A percentile compares a stretch with the other conserved stretches of the same genome.
Conservation (phyloP, 345 rosid species). For the Raphanus sativus region DNA sequence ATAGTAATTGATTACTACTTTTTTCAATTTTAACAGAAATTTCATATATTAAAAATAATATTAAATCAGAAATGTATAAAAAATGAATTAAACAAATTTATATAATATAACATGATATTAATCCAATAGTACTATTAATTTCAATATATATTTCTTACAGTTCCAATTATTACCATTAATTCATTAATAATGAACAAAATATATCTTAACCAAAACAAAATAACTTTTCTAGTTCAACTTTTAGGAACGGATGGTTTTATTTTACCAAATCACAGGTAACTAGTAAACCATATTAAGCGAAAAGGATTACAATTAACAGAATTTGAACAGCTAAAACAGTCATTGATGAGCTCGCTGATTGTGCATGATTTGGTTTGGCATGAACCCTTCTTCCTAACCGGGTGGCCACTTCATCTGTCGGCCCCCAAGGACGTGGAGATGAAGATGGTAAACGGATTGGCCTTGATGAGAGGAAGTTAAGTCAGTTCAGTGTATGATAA, state of each 20-base stretch:
- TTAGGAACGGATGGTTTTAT: not conserved
- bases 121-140: not conserved
- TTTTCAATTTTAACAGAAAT: not conserved
- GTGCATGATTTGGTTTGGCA: not conserved
- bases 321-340: not conserved
- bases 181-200: not conserved
- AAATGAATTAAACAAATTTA: not conserved
- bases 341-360: not conserved
- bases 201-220: not conserved
- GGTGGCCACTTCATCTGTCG: constrained; percentile 95
- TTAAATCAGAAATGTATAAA: not conserved
- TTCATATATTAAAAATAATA: not conserved
- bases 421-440: constrained; percentile 84
- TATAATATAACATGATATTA: not conserved
- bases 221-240: not conserved
- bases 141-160: not conserved
- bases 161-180: not conserved
- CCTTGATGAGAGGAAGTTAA: constrained; percentile 45
- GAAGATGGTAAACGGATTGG: constrained; percentile 95
- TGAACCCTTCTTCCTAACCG: constrained; percentile 44
- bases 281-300: not conserved
- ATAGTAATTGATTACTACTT: not conserved
- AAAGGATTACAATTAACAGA: not conserved
- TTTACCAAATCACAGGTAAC: not conserved
- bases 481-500: not conserved